A percentile compares a stretch with the other conserved stretches of the same genome.
Conservation (phyloP, 352 stramenopile genomes). For the Phytophthora brassicae region DNA sequence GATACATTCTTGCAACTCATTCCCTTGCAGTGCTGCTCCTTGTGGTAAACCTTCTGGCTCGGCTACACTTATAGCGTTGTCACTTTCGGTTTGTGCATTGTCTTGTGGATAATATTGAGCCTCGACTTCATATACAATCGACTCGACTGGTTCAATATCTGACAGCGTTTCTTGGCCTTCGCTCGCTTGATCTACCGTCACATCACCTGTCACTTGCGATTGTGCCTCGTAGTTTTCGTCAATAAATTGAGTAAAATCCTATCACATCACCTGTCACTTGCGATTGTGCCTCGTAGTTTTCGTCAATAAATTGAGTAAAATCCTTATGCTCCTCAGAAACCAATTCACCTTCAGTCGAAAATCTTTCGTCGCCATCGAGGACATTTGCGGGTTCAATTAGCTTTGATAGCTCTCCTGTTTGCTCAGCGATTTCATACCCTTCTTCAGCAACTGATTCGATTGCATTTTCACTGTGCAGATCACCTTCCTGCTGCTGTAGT, state of each 20-base stretch:
- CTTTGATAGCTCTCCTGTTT: not conserved
- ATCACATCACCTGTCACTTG: not conserved
- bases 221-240: not conserved
- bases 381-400: conserved; percentile 2
- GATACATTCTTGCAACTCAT: not conserved
- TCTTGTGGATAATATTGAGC: not conserved
- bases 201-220: not conserved
- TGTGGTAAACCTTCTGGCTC: conserved; percentile 7
- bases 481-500: not conserved
- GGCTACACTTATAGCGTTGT: conserved; percentile 12
- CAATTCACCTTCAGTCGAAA: not conserved
- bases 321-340: not conserved
- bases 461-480: not conserved
- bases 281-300: not conserved
- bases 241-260: not conserved
- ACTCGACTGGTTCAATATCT: not conserved
- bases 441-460: not conserved
- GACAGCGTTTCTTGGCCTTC: not conserved
- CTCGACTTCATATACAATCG: not conserved
- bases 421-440: not conserved
- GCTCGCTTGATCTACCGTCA: not conserved
- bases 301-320: not conserved
- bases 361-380: conserved; percentile 1
- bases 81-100: conserved; percentile 4
- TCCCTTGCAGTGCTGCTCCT: not conserved